Base-by-base conservation (phyloP, 1,284 basidiomycete species). In the Austropuccinia psidii region DNA sequence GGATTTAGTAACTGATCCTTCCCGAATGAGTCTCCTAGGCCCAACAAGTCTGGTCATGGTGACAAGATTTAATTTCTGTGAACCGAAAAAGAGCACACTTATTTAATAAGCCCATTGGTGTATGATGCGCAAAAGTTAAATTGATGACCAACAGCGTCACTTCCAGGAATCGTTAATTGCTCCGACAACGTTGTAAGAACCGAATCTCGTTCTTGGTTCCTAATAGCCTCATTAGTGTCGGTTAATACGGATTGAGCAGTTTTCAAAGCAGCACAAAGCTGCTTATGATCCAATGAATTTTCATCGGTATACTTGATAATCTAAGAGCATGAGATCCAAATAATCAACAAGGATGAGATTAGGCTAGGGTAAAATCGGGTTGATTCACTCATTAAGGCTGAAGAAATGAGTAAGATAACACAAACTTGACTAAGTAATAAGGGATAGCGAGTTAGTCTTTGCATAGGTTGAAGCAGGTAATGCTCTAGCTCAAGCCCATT, bases 361-460 rank as follows among this genome's bases (percentile, higher is more conserved):
- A 35, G n/a, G 4, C 39, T 58, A 58, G 29, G 13, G 33, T 31
- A 17, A n/a, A n/a, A 21, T 60, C 15, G 37, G 8, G 15, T 24
- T 61, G 37, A 17, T 15, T 21, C n/a, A n/a, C n/a, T 11, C n/a
- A 5, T 19, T 21, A 45, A 33, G 4, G n/a, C 1, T 17, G 1
- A 35, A 43, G 39, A 29, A 21, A 0, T 33, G 27, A 27, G 9
- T 35, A 21, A 55, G 19, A 19, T 13, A 33, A 35, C 19, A 24
- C 60, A 50, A 21, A 73, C 69, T 60, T 73, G 69, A 31, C 31
- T 19, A 50, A 73, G 50, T 15, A 73, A 49, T n/a, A 73, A 60
- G n/a, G 69, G 69, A 24, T 73, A 73, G 17, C 69, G 58, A 21
- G 69, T 64, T 13, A 73, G n/a, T 73, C 69, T 60, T 50, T 73